phyloP scores from a whole-genome alignment of 768 basidiomycete genomes.

The Paxillus rubicundulus region DNA sequence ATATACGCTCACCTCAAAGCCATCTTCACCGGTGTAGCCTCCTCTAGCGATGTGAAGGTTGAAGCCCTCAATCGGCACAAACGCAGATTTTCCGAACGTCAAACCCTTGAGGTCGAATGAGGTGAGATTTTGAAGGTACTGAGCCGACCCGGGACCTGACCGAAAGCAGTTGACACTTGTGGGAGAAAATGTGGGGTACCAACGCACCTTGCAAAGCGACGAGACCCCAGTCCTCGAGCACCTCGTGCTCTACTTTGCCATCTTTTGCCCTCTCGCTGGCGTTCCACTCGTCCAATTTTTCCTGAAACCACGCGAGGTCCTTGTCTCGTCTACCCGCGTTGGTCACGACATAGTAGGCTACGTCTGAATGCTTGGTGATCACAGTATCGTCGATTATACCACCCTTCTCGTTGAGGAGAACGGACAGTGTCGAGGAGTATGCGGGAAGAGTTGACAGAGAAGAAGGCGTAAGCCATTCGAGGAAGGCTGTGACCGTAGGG shows the following conservation, averaged over 20 bases:
- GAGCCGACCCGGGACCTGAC: conserved; percentile 77
- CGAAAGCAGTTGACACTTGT: not conserved
- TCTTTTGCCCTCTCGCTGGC: conserved; percentile 42
- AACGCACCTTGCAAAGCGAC: conserved; percentile 84
- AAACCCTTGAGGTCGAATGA: conserved; percentile 69
- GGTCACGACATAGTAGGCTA: conserved; percentile 92
- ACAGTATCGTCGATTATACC: conserved; percentile 97
- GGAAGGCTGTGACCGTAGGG: conserved; percentile 70
- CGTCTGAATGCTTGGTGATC: conserved; percentile 77
- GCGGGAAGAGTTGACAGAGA: conserved; percentile 65
- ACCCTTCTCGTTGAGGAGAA: conserved; percentile 82
- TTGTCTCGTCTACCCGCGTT: conserved; percentile 86
- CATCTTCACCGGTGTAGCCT: conserved; percentile 98
- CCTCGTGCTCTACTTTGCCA: conserved; percentile 74
- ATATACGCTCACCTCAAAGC: conserved; percentile 72
- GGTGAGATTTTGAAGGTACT: conserved; percentile 74
- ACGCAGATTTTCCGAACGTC: conserved; percentile 84
- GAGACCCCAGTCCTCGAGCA: conserved; percentile 82
- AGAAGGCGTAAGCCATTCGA: conserved; percentile 89
- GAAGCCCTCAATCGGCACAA: conserved; percentile 62
- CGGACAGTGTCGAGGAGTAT: conserved; percentile 82
- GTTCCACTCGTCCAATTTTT: conserved; percentile 79
- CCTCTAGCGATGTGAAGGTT: conserved; percentile 84
- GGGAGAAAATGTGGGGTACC: not conserved
- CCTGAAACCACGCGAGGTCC: conserved; percentile 76